phyloP scores from a whole-genome alignment of 164 flowering plant genomes.

The Euptelea pleiosperma region DNA sequence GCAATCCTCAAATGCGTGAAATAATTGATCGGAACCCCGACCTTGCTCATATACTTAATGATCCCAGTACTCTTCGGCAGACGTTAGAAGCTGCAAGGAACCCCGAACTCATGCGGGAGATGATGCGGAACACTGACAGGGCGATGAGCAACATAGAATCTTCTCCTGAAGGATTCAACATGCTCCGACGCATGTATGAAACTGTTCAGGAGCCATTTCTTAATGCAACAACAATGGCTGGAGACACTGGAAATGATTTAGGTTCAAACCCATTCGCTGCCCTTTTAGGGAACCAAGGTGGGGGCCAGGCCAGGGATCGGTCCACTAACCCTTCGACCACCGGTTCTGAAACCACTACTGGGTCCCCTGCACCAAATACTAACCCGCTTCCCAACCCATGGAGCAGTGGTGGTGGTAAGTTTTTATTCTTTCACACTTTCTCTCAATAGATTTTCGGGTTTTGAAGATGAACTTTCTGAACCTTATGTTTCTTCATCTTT shows the following conservation, averaged over 20 bases:
- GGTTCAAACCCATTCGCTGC: constrained; percentile 75
- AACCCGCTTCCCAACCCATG: constrained; percentile 91
- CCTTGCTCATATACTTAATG: constrained; percentile 80
- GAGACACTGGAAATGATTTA: constrained; percentile 48
- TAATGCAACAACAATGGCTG: constrained; percentile 75
- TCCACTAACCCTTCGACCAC: constrained; percentile 42
- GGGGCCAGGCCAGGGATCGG: constrained; percentile 33
- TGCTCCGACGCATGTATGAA: constrained; percentile 94
- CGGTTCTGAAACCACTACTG: constrained; percentile 42
- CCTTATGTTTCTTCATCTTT: not conserved
- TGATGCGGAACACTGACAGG: constrained; percentile 95
- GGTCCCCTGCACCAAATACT: constrained; percentile 57
- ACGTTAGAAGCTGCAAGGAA: constrained; percentile 84
- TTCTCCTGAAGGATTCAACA: constrained; percentile 89
- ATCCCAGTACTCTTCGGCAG: constrained; percentile 72
- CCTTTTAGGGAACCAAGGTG: constrained; percentile 61
- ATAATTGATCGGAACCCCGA: constrained; percentile 85
- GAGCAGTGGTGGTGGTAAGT: constrained; percentile 33
- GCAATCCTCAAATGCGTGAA: constrained; percentile 89
- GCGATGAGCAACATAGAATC: constrained; percentile 94
- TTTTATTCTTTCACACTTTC: constrained; percentile 44
- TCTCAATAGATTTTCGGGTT: constrained; percentile 41
- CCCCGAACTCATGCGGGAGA: constrained; percentile 93
- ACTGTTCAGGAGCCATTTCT: constrained; percentile 88
- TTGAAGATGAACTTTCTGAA: constrained; percentile 40